Conservation (phyloP, 2,329 filamentous ascomycete genomes). For the Colletotrichum musae region DNA sequence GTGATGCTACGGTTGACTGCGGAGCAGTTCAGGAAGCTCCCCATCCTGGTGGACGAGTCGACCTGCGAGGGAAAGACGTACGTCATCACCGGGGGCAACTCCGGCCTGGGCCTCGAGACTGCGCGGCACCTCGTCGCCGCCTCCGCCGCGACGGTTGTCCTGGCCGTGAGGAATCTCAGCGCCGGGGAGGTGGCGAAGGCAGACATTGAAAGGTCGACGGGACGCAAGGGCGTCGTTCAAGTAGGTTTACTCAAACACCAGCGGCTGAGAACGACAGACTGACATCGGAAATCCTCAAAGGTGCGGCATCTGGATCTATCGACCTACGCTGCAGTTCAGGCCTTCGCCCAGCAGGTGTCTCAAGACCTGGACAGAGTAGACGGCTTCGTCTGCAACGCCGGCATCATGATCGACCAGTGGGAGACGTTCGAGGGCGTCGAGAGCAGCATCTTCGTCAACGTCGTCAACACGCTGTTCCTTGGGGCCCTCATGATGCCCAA, state of each 20-base stretch:
- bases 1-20: conserved; percentile 31
- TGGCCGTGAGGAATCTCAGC: conserved; percentile 47
- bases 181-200: conserved; percentile 35
- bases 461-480: conserved; percentile 45
- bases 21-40: conserved; percentile 30
- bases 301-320: conserved; percentile 52
- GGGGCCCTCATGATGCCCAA: conserved; percentile 45
- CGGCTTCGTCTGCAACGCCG: conserved; percentile 52
- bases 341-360: conserved; percentile 51
- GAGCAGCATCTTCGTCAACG: conserved; percentile 57
- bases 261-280: neutral
- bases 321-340: conserved; percentile 53
- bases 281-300: conserved; percentile 12
- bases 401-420: conserved; percentile 53
- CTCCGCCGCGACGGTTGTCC: conserved; percentile 49
- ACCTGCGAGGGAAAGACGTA: conserved; percentile 39
- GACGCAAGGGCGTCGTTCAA: conserved; percentile 13
- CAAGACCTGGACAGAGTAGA: conserved; percentile 53
- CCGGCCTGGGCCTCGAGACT: conserved; percentile 53
- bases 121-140: conserved; percentile 50
- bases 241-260: no score
- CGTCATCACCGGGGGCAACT: conserved; percentile 53
- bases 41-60: conserved; percentile 26
- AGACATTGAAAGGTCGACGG: conserved; percentile 28
- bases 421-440: conserved; percentile 61